Conservation (phyloP, 495 filamentous ascomycete species). For the Neurospora sp. region DNA sequence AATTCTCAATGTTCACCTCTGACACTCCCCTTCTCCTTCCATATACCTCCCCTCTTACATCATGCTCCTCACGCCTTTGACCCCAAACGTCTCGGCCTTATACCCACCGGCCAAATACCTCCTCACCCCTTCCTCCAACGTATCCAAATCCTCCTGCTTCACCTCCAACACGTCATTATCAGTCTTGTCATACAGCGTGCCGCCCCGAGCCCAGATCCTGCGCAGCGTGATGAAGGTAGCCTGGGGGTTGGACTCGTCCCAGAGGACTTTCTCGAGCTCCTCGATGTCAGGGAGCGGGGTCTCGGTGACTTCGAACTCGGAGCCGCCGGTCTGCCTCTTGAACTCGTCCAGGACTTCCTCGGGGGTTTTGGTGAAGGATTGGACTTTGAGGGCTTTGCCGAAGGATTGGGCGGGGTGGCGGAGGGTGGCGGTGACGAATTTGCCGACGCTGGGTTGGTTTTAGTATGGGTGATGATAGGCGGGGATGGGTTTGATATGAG, state of each 20-base stretch:
- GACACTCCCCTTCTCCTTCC: not conserved
- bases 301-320: constrained; percentile 43
- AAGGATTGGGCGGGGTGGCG: constrained; percentile 41
- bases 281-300: constrained; percentile 42
- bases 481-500: too few relatives aligned
- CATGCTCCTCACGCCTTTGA: not conserved
- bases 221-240: constrained; percentile 50
- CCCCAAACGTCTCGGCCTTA: constrained; percentile 19
- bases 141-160: constrained; percentile 34
- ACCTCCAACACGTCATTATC: constrained; percentile 51
- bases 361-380: constrained; percentile 59
- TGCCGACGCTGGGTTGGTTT: constrained; percentile 45
- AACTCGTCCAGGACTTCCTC: constrained; percentile 53
- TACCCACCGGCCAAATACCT: constrained; percentile 28
- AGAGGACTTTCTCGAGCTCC: constrained; percentile 43
- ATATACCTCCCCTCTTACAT: not conserved
- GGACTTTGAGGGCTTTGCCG: constrained; percentile 52
- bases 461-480: too few relatives aligned
- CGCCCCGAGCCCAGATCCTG: constrained; percentile 62
- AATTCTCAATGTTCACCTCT: not conserved
- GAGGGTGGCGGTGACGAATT: constrained; percentile 50
- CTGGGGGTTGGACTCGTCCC: constrained; percentile 45
- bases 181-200: constrained; percentile 56
- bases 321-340: constrained; percentile 49
- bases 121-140: constrained; percentile 37